A percentile compares a stretch with the other conserved stretches of the same genome.
phyloP scores from a whole-genome alignment of 2,329 filamentous ascomycete genomes.

The Fusarium burgessii region DNA sequence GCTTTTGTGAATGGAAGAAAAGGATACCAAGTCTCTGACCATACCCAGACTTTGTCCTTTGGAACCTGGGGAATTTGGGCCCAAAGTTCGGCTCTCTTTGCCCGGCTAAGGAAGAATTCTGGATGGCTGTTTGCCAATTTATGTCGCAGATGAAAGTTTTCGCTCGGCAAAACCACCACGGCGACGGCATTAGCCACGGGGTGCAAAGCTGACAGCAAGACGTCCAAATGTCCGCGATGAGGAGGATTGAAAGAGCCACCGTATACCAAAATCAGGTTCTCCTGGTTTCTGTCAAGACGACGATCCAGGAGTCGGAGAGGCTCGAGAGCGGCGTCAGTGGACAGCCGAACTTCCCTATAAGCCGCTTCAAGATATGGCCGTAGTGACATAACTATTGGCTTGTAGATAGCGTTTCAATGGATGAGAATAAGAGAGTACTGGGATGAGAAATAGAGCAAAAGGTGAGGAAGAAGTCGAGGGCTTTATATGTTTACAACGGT shows the following conservation, averaged over 20 bases:
- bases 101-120: background rate
- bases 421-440: background rate
- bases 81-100: background rate
- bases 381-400: background rate
- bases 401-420: background rate
- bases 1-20: background rate
- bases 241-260: background rate
- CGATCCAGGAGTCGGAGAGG: background rate
- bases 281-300: background rate
- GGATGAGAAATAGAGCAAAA: too few relatives aligned
- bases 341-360: background rate
- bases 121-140: background rate
- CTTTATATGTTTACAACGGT: too few relatives aligned
- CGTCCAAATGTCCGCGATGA: background rate
- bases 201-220: background rate
- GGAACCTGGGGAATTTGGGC: background rate
- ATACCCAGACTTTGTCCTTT: background rate
- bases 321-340: background rate
- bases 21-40: conserved; percentile 5
- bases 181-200: background rate
- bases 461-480: too few relatives aligned
- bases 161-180: background rate
- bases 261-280: background rate
- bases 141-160: background rate
- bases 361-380: background rate